Percentiles rank a stretch among this genome's conserved stretches.
These are phyloP conservation scores for Trametes coccinea DNA, from an alignment of 768 basidiomycete species.

Conservation along the genomic window DNA sequence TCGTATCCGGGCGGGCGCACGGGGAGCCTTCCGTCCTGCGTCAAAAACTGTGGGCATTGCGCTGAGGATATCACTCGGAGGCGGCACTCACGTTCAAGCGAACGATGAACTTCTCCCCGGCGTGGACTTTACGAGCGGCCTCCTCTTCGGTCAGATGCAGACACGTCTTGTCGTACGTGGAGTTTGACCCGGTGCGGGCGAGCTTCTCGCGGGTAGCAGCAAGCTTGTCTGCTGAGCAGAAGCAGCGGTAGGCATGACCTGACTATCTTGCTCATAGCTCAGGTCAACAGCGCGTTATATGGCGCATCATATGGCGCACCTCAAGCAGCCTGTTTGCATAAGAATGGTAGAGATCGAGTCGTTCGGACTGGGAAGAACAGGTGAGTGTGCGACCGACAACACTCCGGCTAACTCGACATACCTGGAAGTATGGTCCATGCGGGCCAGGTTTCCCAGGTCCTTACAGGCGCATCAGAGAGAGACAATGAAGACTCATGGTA, in stretches of 20 bases:
- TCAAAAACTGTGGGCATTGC: not conserved
- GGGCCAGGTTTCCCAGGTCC: constrained; percentile 78
- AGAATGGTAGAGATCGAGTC: constrained; percentile 78
- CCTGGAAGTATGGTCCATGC: constrained; percentile 87
- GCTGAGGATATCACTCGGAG: not conserved
- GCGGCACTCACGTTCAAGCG: constrained; percentile 72
- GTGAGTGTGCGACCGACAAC: not conserved
- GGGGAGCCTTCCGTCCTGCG: constrained; percentile 61
- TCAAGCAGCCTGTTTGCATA: constrained; percentile 76
- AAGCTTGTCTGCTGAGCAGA: constrained; percentile 79
- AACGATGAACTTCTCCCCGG: constrained; percentile 80
- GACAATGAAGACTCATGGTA: not conserved
- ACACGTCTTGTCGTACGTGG: constrained; percentile 88
- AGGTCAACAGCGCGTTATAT: not conserved
- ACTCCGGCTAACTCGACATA: constrained; percentile 28
- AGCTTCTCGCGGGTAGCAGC: constrained; percentile 66
- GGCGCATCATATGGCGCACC: constrained; percentile 42
- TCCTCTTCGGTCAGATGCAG: constrained; percentile 87
- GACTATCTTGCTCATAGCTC: constrained; percentile 45
- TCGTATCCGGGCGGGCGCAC: constrained; percentile 54
- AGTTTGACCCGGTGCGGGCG: constrained; percentile 69
- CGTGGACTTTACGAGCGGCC: constrained; percentile 65
- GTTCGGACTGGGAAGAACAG: constrained; percentile 64
- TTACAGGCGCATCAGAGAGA: constrained; percentile 32
- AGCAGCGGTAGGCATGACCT: constrained; percentile 92